Conservation (phyloP, 306 rosid genomes). For the Oxytropis ochrocephala region DNA sequence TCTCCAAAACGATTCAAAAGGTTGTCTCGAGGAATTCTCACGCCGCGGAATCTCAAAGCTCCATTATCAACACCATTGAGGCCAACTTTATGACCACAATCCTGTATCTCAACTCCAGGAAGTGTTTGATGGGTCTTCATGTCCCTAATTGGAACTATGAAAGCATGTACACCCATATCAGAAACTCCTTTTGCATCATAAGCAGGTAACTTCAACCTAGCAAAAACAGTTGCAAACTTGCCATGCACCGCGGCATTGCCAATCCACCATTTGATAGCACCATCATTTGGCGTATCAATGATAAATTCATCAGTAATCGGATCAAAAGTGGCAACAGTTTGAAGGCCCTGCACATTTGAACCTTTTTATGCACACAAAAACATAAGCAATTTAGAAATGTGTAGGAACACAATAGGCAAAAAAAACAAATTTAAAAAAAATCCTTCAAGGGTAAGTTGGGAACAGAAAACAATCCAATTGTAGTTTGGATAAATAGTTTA, state of each 20-base stretch:
- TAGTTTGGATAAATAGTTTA: too few species aligned
- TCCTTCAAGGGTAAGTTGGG: background rate
- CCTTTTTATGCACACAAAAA: constrained; percentile 44
- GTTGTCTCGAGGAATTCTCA: constrained; percentile 89
- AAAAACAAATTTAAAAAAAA: background rate
- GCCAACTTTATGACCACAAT: constrained; percentile 95
- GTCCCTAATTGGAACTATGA: constrained; percentile 91
- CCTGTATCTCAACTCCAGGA: constrained; percentile 90
- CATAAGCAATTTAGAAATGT: constrained; percentile 8
- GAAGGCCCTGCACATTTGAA: constrained; percentile 95
- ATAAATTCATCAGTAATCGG: constrained; percentile 73
- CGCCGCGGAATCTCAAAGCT: constrained; percentile 77
- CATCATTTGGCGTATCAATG: constrained; percentile 85
- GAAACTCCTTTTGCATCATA: constrained; percentile 53
- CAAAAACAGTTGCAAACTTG: constrained; percentile 88
- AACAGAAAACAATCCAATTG: too few species aligned
- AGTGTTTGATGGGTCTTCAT: constrained; percentile 80
- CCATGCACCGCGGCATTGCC: constrained; percentile 99
- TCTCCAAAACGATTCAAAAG: constrained; percentile 94
- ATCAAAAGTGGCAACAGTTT: constrained; percentile 83
- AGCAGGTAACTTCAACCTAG: constrained; percentile 67
- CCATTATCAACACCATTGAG: constrained; percentile 97
- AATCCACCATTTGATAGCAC: constrained; percentile 99
- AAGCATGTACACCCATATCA: constrained; percentile 98
- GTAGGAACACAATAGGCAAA: background rate